Conservation (phyloP, 257 asterid genomes). For the Leonotis leonurus region DNA sequence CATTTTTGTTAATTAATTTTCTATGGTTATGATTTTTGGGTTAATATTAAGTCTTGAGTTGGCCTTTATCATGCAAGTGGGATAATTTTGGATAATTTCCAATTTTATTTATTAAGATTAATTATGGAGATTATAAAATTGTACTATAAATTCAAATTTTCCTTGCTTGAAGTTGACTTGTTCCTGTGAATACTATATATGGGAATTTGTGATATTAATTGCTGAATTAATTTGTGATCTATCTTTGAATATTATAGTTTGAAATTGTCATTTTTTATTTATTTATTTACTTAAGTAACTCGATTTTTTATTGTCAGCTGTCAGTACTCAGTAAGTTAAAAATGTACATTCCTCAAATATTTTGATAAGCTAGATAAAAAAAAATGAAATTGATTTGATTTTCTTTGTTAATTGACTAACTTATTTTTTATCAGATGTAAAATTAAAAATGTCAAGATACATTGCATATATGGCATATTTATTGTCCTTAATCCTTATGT, state of each 20-base stretch:
- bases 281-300: background rate
- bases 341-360: too few relatives aligned
- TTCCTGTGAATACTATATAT: background rate
- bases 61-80: background rate
- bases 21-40: background rate
- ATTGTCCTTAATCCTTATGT: too few relatives aligned
- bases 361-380: too few relatives aligned
- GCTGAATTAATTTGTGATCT: background rate
- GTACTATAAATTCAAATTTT: background rate
- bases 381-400: too few relatives aligned
- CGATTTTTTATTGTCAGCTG: background rate
- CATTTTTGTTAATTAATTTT: background rate
- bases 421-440: too few relatives aligned
- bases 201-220: constrained; percentile 7
- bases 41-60: background rate
- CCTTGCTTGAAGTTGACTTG: constrained; percentile 8
- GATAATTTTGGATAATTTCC: background rate
- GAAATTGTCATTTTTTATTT: background rate
- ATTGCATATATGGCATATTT: too few relatives aligned
- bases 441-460: too few relatives aligned
- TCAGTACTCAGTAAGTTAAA: background rate
- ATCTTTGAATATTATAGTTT: background rate
- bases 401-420: too few relatives aligned
- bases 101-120: too few relatives aligned
- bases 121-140: background rate